Evolutionary conservation across 2,329 filamentous ascomycete genomes (phyloP).

Genomic region (Pseudocercospora fuligena): DNA sequence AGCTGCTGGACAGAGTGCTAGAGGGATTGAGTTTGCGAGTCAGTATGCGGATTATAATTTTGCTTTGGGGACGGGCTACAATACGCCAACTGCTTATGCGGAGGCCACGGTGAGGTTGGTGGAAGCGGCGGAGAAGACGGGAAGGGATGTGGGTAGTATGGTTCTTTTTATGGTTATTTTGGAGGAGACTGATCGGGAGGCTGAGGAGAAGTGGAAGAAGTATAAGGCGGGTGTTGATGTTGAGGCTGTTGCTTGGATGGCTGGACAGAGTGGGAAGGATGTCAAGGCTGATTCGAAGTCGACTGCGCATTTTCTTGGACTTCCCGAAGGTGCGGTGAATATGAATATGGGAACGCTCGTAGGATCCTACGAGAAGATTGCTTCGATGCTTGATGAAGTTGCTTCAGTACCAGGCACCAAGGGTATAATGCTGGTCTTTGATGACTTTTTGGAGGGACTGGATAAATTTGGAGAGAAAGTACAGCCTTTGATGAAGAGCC

Average conservation of each 20-base stretch:
- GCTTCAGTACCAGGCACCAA: slow-evolving; percentile 18
- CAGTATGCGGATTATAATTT: slow-evolving; percentile 25
- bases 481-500: slow-evolving; percentile 24
- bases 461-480: slow-evolving; percentile 24
- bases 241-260: slow-evolving; percentile 25
- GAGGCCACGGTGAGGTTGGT: slow-evolving; percentile 13
- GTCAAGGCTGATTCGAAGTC: slow-evolving; percentile 21
- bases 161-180: slow-evolving; percentile 26
- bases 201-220: slow-evolving; percentile 21
- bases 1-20: slow-evolving; percentile 20
- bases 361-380: slow-evolving; percentile 72
- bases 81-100: slow-evolving; percentile 23
- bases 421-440: slow-evolving; percentile 25
- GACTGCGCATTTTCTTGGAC: slow-evolving; percentile 12
- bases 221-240: slow-evolving; percentile 24
- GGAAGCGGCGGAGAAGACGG: slow-evolving; percentile 12
- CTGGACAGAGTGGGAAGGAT: slow-evolving; percentile 17
- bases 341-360: slow-evolving; percentile 45
- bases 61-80: slow-evolving; percentile 19
- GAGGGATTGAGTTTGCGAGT: slow-evolving; percentile 23
- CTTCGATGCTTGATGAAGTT: slow-evolving; percentile 52
- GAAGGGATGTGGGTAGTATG: slow-evolving; percentile 22
- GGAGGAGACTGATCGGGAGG: slow-evolving; percentile 17
- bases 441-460: slow-evolving; percentile 22
- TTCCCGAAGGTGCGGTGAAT: slow-evolving; percentile 24